Base-by-base conservation (phyloP, 345 rosid species). In the Limnanthes douglasii region DNA sequence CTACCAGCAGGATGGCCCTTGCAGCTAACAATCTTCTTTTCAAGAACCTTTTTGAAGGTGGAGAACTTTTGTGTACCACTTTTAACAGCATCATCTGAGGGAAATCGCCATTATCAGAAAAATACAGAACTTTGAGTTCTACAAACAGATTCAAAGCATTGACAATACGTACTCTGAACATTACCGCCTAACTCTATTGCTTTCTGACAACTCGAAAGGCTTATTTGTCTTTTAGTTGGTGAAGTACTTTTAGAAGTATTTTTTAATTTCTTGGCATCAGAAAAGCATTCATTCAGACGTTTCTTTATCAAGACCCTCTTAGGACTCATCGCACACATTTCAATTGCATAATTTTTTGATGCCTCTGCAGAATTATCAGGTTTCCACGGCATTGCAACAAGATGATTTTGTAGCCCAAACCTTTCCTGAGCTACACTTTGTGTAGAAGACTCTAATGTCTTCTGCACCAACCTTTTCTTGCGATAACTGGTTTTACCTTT, bases 401-500 rank as follows among this genome's bases (percentile, higher is more conserved):
- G 54, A 42, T 31, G 53, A 24, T 59, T 46, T 5, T 25, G 36
- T 26, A 38, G 44, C 39, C 34, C 64, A 39, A 41, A 5, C 15
- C 49, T 51, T 38, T 22, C 50, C 35, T 42, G 11, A 46, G 51
- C 46, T 11, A 19, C 31, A 39, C 55, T 58, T 31, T 33, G 50
- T 39, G 61, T 19, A 53, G 66, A 37, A 28, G 62, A 41, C 25
- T 44, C 72, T 31, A 39, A 37, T 50, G 53, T 69, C 65, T 65
- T 75, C 14, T 8, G 57, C 4, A 30, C 44, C 43, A 60, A 39
- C 39, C 59, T 65, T 45, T 68, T 75, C 66, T 68, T 73, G 37
- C 67, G 65, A 39, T 43, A 47, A 56, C 44, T 60, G 57, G 44
- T 54, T 78, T 36, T n/a, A n/a, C 62, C 79, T 34, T 31, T 63